Evolutionary conservation across 2,329 filamentous ascomycete species (phyloP).

Genomic region (Alternaria triticimaculans): DNA sequence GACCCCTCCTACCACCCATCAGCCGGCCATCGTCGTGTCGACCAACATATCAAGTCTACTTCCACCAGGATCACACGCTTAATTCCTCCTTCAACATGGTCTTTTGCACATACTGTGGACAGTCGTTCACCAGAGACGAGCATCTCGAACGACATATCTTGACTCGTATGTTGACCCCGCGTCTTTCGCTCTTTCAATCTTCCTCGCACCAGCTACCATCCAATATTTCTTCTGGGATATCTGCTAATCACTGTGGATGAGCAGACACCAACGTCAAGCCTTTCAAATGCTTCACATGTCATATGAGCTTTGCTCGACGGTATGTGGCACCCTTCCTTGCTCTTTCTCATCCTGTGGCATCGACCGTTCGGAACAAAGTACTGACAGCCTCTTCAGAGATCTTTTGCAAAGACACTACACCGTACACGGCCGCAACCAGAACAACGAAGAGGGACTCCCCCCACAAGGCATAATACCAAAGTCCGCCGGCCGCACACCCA

Average conservation of each 20-base stretch:
- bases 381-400: conserved; percentile 49
- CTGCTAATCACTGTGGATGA: conserved; percentile 1
- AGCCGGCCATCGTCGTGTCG: not conserved
- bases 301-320: conserved; percentile 62
- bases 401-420: conserved; percentile 60
- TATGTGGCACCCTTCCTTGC: conserved; percentile 37
- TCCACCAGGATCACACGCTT: conserved; percentile 2
- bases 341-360: not conserved
- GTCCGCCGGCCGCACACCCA: conserved; percentile 59
- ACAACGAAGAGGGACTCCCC: conserved; percentile 57
- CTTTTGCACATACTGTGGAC: conserved; percentile 61
- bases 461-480: conserved; percentile 60
- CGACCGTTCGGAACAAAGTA: not conserved
- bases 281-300: conserved; percentile 62
- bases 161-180: conserved; percentile 52
- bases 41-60: not conserved
- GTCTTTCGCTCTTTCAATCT: not conserved
- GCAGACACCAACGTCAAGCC: conserved; percentile 62
- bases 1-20: not conserved
- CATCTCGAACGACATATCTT: conserved; percentile 61
- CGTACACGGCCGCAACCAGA: conserved; percentile 58
- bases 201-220: not conserved
- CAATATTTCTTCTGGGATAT: not conserved
- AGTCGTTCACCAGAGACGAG: conserved; percentile 61
- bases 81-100: conserved; percentile 51